Percentiles rank a stretch among this genome's conserved stretches.
phyloP scores from a whole-genome alignment of 768 basidiomycete species.

The Suillus plorans region DNA sequence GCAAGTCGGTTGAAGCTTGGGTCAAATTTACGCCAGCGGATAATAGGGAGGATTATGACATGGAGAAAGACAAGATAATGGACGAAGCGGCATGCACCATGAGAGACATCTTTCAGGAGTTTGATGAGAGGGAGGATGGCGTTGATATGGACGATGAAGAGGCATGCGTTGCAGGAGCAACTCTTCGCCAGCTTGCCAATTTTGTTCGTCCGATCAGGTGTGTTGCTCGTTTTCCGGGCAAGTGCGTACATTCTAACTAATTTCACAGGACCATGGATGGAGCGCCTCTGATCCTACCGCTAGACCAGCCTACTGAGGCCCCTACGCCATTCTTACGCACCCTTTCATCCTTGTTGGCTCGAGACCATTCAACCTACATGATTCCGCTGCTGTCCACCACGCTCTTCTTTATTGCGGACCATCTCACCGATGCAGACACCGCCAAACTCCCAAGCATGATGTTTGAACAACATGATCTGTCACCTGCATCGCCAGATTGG shows the following conservation, averaged over 20 bases:
- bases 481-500: constrained; percentile 74
- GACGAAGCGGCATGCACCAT: constrained; percentile 69
- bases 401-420: constrained; percentile 64
- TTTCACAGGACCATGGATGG: constrained; percentile 44
- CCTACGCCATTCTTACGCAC: constrained; percentile 61
- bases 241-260: constrained; percentile 6
- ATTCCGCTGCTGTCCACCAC: constrained; percentile 62
- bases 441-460: constrained; percentile 60
- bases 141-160: constrained; percentile 64
- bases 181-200: constrained; percentile 54
- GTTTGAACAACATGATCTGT: constrained; percentile 65
- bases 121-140: constrained; percentile 64
- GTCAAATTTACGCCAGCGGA: constrained; percentile 36
- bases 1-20: constrained; percentile 61
- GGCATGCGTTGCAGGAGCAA: constrained; percentile 60
- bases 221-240: constrained; percentile 19
- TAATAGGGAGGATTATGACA: constrained; percentile 24
- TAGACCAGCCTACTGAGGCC: constrained; percentile 53
- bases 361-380: constrained; percentile 58
- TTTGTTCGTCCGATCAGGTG: constrained; percentile 62
- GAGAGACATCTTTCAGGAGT: constrained; percentile 72
- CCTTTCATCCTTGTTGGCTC: constrained; percentile 60
- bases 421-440: constrained; percentile 69
- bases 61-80: constrained; percentile 55
- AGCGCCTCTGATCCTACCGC: constrained; percentile 47